Evolutionary conservation across 2,329 filamentous ascomycete genomes (phyloP).

Genomic region (Beauveria varroae): DNA sequence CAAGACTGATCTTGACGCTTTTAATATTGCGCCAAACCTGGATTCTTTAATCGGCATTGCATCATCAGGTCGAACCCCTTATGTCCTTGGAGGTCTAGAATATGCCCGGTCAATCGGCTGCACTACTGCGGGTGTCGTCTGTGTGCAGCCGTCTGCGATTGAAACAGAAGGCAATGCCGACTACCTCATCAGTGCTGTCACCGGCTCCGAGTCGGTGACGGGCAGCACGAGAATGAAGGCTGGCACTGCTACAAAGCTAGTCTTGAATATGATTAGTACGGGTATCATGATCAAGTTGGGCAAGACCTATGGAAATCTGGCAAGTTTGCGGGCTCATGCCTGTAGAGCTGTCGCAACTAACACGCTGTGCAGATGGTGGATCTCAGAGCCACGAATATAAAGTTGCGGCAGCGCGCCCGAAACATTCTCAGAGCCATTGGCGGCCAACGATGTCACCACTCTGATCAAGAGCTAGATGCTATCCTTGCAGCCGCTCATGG

Average conservation of each 20-base stretch:
- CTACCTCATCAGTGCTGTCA: slow-evolving; percentile 28
- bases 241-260: slow-evolving; percentile 36
- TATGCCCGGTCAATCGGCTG: slow-evolving; percentile 28
- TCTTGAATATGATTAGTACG: slow-evolving; percentile 34
- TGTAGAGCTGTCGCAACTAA: neutral
- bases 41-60: slow-evolving; percentile 35
- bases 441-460: slow-evolving; percentile 12
- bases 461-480: slow-evolving; percentile 16
- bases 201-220: slow-evolving; percentile 35
- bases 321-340: slow-evolving; percentile 17
- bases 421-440: slow-evolving; percentile 18
- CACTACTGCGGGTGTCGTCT: slow-evolving; percentile 31
- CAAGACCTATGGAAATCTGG: slow-evolving; percentile 35
- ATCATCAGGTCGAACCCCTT: slow-evolving; percentile 34
- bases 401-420: slow-evolving; percentile 21
- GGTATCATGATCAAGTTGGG: slow-evolving; percentile 32
- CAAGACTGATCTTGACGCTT: slow-evolving; percentile 21
- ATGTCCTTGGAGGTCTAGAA: slow-evolving; percentile 25
- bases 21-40: slow-evolving; percentile 21
- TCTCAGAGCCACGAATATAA: slow-evolving; percentile 30
- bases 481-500: slow-evolving; percentile 14
- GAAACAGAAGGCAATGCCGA: slow-evolving; percentile 17
- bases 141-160: slow-evolving; percentile 26
- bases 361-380: slow-evolving; percentile 23
- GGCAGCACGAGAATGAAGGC: slow-evolving; percentile 39